Evolutionary conservation across 208 protist genomes (phyloP).

Genomic region (Leishmania amazonensis): DNA sequence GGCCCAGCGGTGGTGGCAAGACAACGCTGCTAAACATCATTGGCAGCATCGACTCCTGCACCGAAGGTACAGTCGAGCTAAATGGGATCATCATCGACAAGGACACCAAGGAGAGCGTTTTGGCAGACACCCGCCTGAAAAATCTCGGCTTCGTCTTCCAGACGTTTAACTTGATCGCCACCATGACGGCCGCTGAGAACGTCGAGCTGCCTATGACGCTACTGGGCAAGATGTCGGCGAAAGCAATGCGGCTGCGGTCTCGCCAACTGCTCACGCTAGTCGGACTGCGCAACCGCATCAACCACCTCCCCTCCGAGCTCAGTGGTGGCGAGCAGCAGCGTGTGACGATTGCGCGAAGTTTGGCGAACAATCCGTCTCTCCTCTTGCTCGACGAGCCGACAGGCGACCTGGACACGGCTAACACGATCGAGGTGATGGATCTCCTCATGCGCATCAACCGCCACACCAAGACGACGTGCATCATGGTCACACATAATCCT

Average conservation of each 20-base stretch:
- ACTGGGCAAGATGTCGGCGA: slow-evolving; percentile 75
- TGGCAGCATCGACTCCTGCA: slow-evolving; percentile 91
- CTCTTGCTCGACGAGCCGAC: slow-evolving; percentile 97
- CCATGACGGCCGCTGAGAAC: slow-evolving; percentile 97
- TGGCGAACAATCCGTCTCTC: slow-evolving; percentile 95
- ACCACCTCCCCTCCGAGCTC: slow-evolving; percentile 96
- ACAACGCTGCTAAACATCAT: slow-evolving; percentile 96
- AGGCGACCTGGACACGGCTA: slow-evolving; percentile 95
- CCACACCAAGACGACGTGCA: slow-evolving; percentile 90
- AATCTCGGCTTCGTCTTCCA: slow-evolving; percentile 98
- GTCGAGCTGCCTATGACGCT: slow-evolving; percentile 98
- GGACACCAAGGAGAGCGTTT: slow-evolving; percentile 68
- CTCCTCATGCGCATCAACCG: slow-evolving; percentile 96
- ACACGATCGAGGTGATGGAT: slow-evolving; percentile 98
- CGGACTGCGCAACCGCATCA: slow-evolving; percentile 94
- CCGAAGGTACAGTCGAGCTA: slow-evolving; percentile 85
- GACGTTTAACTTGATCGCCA: slow-evolving; percentile 97
- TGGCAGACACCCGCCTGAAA: slow-evolving; percentile 92
- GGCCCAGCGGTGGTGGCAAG: slow-evolving; percentile 97
- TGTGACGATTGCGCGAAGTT: slow-evolving; percentile 91
- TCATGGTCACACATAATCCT: slow-evolving; percentile 98
- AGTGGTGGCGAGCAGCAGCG: slow-evolving; percentile 98
- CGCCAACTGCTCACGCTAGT: slow-evolving; percentile 92
- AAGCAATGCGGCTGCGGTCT: slow-evolving; percentile 85
- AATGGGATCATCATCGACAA: slow-evolving; percentile 70